Base-by-base conservation (phyloP, 768 basidiomycete species). In the Rhodocollybia butyracea region DNA sequence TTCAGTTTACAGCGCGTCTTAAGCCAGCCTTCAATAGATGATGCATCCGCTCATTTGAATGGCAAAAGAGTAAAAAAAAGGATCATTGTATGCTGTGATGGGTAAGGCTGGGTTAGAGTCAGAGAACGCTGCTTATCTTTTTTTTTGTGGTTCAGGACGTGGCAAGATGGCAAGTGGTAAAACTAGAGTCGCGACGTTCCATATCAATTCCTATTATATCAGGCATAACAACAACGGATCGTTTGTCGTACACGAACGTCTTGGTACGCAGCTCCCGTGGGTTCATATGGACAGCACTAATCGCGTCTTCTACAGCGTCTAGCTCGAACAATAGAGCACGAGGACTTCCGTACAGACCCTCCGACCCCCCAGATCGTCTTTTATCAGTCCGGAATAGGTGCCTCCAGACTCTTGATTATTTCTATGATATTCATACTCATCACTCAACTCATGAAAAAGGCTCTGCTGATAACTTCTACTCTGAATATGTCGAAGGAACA, bases 11-110 rank as follows among this genome's bases (percentile, higher is more conserved):
- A 34, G n/a, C 48, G 48, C 48, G 34, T 50, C 21, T 21, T 34
- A 19, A 50, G 32, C 12, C 21, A 38, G 1, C 32, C 48, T 42
- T 24, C 26, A 24, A 17, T 34, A 2, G 3, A 21, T 7, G 34
- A 38, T 50, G n/a, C 22, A 22, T 5, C 6, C 15, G 22, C 10
- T 39, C 11, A 10, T 21, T 26, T 13, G 15, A 13, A 15, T 7
- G 17, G 17, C 13, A 29, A 1, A 46, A 59, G 61, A 51, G 59
- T 70, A 3, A 76, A 71, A 57, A 88, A 88, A 62, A 75, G 88
- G 51, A 80, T 90, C 46, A 74, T 88, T 27, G 75, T 90, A 34
- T 89, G 86, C 60, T 90, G 88, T 59, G 88, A 90, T 63, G 88
- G 88, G 88, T 85, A 57, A 61, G 80, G 17, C 36, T 24, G 17